phyloP scores from a whole-genome alignment of 2,329 filamentous ascomycete species.

The Aspergillus sp. region DNA sequence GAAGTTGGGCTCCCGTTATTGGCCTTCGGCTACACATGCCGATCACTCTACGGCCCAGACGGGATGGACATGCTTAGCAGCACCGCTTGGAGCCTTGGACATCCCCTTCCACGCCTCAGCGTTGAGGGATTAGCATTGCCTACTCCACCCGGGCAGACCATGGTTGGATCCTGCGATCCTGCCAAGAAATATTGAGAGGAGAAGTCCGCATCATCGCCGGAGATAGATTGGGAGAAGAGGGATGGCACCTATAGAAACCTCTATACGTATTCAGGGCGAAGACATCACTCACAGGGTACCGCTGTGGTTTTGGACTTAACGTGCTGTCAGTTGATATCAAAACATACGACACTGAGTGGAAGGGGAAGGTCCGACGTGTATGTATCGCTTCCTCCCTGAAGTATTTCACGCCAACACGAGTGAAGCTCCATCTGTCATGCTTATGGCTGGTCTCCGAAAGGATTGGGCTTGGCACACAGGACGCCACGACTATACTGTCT shows the following conservation, averaged over 20 bases:
- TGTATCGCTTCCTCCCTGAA: too few relatives aligned
- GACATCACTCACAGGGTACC: too few relatives aligned
- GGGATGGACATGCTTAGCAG: not conserved
- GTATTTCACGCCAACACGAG: too few relatives aligned
- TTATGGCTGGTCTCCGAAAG: too few relatives aligned
- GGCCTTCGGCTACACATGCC: not conserved
- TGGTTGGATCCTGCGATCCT: not conserved
- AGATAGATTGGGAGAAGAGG: not conserved
- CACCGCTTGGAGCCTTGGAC: not conserved
- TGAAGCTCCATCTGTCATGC: too few relatives aligned
- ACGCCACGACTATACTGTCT: too few relatives aligned
- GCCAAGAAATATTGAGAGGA: not conserved
- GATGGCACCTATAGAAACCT: not conserved
- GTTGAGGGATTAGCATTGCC: not conserved
- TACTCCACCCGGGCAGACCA: not conserved
- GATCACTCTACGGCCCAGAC: not conserved
- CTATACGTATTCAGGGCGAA: too few relatives aligned
- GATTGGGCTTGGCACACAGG: too few relatives aligned
- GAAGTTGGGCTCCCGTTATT: not conserved
- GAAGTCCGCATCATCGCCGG: not conserved
- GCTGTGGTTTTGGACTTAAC: too few relatives aligned
- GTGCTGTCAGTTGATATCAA: too few relatives aligned
- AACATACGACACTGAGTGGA: too few relatives aligned
- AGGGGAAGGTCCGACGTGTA: too few relatives aligned
- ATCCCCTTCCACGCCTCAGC: not conserved